A percentile compares a stretch with the other conserved stretches of the same genome.
Evolutionary conservation across 1,284 basidiomycete species (phyloP).

Genomic region (Ceratobasidium sp.): DNA sequence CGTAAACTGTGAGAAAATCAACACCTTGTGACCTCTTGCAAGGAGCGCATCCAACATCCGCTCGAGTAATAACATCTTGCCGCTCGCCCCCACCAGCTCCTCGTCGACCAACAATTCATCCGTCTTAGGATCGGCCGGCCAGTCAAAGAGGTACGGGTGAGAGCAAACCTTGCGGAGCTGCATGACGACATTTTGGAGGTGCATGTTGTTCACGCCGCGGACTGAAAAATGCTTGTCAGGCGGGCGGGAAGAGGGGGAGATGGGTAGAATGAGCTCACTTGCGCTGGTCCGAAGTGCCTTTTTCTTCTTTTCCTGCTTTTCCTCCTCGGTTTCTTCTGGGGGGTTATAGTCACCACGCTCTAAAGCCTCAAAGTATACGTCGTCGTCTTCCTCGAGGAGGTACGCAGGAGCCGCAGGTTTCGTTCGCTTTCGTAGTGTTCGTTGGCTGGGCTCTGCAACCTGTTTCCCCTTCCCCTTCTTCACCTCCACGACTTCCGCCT

Average conservation of each 20-base stretch:
- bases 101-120: slow-evolving; percentile 72
- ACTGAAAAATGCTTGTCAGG: slow-evolving; percentile 58
- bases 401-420: slow-evolving; percentile 34
- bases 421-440: slow-evolving; percentile 56
- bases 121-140: slow-evolving; percentile 78
- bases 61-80: slow-evolving; percentile 97
- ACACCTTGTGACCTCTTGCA: slow-evolving; percentile 76
- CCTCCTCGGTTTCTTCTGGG: slow-evolving; percentile 53
- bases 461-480: slow-evolving; percentile 53
- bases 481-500: slow-evolving; percentile 51
- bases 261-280: slow-evolving; percentile 57
- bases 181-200: slow-evolving; percentile 93
- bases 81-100: slow-evolving; percentile 84
- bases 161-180: slow-evolving; percentile 86
- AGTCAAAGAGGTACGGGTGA: slow-evolving; percentile 93
- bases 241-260: background rate
- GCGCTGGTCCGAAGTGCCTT: slow-evolving; percentile 49
- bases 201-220: slow-evolving; percentile 89
- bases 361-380: slow-evolving; percentile 73
- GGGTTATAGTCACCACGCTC: slow-evolving; percentile 60
- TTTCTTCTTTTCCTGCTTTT: slow-evolving; percentile 55
- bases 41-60: slow-evolving; percentile 89
- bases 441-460: slow-evolving; percentile 53
- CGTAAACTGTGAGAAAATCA: slow-evolving; percentile 94
- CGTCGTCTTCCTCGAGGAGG: slow-evolving; percentile 69